Base-by-base conservation (phyloP, 805 yeast species). In the Kockiozyma suomiensis region DNA sequence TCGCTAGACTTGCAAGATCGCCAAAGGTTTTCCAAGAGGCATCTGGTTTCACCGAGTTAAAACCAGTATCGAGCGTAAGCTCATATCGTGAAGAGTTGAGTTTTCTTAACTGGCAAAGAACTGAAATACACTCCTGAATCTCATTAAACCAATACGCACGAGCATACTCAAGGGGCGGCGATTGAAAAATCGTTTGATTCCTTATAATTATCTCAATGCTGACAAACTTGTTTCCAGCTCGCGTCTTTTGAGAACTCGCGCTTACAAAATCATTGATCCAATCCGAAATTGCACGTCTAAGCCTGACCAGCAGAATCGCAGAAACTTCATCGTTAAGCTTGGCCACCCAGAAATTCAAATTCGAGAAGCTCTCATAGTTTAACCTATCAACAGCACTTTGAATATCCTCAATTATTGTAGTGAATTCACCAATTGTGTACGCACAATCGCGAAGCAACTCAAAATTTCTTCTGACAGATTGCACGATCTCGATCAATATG, bases 321-420 rank as follows among this genome's bases (percentile, higher is more conserved):
- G 58, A 49, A 4, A 81, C 59, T 12, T 70, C 69, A 0, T 19
- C 41, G 61, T 82, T 82, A 4, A 81, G 61, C 0, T 52, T 57
- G 0, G 49, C 47, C 6, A 77, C 76, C 47, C 81, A 72, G 0
- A 43, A 40, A 0, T 67, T 67, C 8, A 79, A 62, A 53, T 77
- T 75, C 0, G 72, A 50, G 62, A 73, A 79, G 0, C 77, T 76
- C 33, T 75, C 77, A n/a, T 74, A 64, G 7, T 72, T 69, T 25
- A 63, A 51, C 43, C 54, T 56, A 47, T 59, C 63, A 37, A 63
- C 38, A 28, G 56, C 42, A 25, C 6, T 72, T 52, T 82, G 85
- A 2, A 81, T 60, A 3, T 60, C 40, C 0, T 57, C 43, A 21
- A 79, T 58, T 0, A 56, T n/a, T 0, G 28, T 19, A 0, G 54